These are phyloP conservation scores for Phialophora expanda DNA, from an alignment of 2,329 filamentous ascomycete genomes.

Conservation along the genomic window DNA sequence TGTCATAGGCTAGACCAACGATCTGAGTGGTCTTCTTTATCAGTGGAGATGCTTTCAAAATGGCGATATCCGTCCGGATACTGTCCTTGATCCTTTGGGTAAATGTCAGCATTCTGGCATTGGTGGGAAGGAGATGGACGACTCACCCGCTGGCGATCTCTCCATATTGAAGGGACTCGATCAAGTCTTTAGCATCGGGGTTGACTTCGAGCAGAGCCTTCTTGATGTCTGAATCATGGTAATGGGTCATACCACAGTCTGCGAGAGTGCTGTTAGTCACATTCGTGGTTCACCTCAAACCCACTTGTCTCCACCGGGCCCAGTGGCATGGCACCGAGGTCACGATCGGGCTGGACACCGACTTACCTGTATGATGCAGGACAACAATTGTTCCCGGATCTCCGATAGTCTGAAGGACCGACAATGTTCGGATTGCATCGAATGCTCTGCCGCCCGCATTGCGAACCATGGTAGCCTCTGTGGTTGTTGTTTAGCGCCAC, in stretches of 20 bases:
- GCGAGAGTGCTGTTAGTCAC: neutral
- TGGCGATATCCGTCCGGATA: slow-evolving; percentile 19
- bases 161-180: slow-evolving; percentile 17
- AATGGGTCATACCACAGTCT: slow-evolving; percentile 27
- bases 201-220: slow-evolving; percentile 16
- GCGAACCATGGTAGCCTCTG: slow-evolving; percentile 22
- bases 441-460: slow-evolving; percentile 27
- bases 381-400: slow-evolving; percentile 21
- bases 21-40: slow-evolving; percentile 25
- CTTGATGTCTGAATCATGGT: slow-evolving; percentile 22
- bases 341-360: neutral
- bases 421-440: slow-evolving; percentile 26
- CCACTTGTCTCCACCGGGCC: neutral
- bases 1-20: slow-evolving; percentile 21
- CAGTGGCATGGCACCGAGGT: neutral
- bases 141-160: slow-evolving; percentile 19
- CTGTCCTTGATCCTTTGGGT: slow-evolving; percentile 19
- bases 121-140: too few relatives aligned
- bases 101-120: slow-evolving; percentile 5
- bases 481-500: neutral
- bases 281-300: neutral
- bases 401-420: slow-evolving; percentile 26
- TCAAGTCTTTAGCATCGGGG: slow-evolving; percentile 15
- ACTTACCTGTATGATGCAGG: slow-evolving; percentile 27
- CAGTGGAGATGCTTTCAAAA: slow-evolving; percentile 22